A percentile compares a stretch with the other conserved stretches of the same genome.
Evolutionary conservation across 192 early-diverging fungal species (phyloP).

Genomic region (Coemansia sp.): DNA sequence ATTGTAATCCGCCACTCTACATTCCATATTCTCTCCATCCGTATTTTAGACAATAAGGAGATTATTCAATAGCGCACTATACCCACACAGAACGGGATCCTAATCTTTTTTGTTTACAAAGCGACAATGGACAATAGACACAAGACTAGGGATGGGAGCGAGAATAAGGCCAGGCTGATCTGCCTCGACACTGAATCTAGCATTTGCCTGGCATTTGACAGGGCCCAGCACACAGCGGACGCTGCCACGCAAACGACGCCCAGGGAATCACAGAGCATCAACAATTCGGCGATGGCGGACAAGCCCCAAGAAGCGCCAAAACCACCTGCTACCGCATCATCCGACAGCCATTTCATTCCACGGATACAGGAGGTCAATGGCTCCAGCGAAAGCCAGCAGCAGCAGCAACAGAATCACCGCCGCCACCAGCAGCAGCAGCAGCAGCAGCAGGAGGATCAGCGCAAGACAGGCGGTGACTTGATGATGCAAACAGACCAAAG

Average conservation of each 20-base stretch:
- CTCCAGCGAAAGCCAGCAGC: constrained; percentile 46
- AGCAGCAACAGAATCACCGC: constrained; percentile 4
- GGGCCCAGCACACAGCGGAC: constrained; percentile 6
- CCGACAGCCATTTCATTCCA: constrained; percentile 35
- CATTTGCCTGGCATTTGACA: constrained; percentile 40
- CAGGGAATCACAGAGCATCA: background rate
- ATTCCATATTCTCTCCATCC: background rate
- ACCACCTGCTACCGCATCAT: constrained; percentile 14
- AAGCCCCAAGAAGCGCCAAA: background rate
- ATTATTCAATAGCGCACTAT: background rate
- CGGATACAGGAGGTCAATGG: constrained; percentile 30
- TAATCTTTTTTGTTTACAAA: background rate
- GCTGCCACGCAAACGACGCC: constrained; percentile 13
- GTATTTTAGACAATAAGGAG: background rate
- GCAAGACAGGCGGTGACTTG: background rate
- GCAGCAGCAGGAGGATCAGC: background rate
- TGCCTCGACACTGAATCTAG: constrained; percentile 42
- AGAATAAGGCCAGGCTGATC: constrained; percentile 19
- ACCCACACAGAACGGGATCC: background rate
- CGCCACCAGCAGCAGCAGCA: background rate
- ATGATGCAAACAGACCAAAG: background rate
- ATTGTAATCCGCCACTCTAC: background rate
- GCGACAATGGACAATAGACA: constrained; percentile 9
- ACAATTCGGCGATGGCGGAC: background rate
- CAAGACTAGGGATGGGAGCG: constrained; percentile 7